Conservation (phyloP, 331 rosid genomes). For the Telfairia occidentalis region DNA sequence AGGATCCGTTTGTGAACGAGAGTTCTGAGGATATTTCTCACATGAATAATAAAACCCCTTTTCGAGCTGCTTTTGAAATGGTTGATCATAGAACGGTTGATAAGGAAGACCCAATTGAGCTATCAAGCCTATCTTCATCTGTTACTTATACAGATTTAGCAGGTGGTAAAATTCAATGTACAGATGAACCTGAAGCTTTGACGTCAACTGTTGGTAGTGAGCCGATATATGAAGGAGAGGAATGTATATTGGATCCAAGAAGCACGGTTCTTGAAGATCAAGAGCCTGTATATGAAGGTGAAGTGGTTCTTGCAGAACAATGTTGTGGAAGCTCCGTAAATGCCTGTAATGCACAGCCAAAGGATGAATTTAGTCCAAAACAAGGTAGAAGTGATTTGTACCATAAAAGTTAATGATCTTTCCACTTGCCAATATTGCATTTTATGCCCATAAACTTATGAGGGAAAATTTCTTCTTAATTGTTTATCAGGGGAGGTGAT, state of each 20-base stretch:
- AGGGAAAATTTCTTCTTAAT: constrained; percentile 13
- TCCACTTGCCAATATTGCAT: not conserved
- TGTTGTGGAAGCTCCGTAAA: constrained; percentile 50
- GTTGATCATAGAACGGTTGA: constrained; percentile 29
- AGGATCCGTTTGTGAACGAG: constrained; percentile 19
- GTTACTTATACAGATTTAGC: constrained; percentile 42
- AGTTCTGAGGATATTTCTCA: constrained; percentile 23
- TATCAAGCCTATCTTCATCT: constrained; percentile 27
- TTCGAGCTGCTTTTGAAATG: constrained; percentile 22
- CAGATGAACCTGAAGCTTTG: constrained; percentile 43
- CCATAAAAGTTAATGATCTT: not conserved
- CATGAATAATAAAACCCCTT: constrained; percentile 22
- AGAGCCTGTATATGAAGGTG: constrained; percentile 97
- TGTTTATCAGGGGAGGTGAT: constrained; percentile 63
- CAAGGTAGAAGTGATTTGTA: constrained; percentile 41
- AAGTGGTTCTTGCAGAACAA: constrained; percentile 70
- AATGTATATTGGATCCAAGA: constrained; percentile 52
- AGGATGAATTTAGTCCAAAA: constrained; percentile 57
- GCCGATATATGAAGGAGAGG: constrained; percentile 99
- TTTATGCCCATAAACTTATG: constrained; percentile 10
- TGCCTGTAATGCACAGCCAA: constrained; percentile 25
- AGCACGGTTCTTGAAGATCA: constrained; percentile 34
- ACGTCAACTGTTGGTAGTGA: constrained; percentile 56
- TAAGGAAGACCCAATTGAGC: constrained; percentile 27
- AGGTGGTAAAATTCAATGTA: constrained; percentile 28